A percentile compares a stretch with the other conserved stretches of the same genome.
Evolutionary conservation across 257 asterid genomes (phyloP).

Genomic region (Fraxinus cuspidata): DNA sequence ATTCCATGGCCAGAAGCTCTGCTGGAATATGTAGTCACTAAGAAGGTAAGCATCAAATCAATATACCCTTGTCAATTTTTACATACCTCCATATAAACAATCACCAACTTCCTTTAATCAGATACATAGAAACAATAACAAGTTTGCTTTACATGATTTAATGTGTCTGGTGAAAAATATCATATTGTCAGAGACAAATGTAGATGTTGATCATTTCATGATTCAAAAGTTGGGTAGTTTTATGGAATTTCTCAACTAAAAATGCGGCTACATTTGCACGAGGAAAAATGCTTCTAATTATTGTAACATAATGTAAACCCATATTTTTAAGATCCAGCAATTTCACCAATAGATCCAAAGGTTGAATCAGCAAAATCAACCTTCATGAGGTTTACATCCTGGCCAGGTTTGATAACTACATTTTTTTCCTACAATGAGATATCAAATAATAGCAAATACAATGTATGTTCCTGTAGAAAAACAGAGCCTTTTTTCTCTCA

Average conservation of each 20-base stretch:
- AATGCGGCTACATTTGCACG: not conserved
- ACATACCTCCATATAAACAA: not conserved
- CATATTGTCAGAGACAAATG: not conserved
- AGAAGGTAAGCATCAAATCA: not conserved
- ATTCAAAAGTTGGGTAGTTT: not conserved
- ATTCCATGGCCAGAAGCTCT: not conserved
- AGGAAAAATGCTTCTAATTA: not conserved
- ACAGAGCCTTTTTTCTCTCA: not conserved
- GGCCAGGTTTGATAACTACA: constrained; percentile 1
- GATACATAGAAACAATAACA: not conserved
- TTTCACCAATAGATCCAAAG: too few relatives aligned
- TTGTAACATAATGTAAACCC: too few relatives aligned
- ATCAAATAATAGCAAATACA: not conserved
- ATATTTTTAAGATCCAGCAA: too few relatives aligned
- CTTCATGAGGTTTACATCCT: not conserved
- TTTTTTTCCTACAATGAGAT: not conserved
- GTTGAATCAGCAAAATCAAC: too few relatives aligned
- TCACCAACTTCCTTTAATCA: not conserved
- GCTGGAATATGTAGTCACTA: not conserved
- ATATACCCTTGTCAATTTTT: not conserved
- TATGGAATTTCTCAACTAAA: not conserved
- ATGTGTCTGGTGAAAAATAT: not conserved
- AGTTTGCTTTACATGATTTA: not conserved
- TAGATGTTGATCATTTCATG: not conserved
- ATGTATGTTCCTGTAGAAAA: not conserved